Evolutionary conservation across 1,284 basidiomycete genomes (phyloP), one percentile per base, ranked within the genome.

Genomic region (Naganishia albida): DNA sequence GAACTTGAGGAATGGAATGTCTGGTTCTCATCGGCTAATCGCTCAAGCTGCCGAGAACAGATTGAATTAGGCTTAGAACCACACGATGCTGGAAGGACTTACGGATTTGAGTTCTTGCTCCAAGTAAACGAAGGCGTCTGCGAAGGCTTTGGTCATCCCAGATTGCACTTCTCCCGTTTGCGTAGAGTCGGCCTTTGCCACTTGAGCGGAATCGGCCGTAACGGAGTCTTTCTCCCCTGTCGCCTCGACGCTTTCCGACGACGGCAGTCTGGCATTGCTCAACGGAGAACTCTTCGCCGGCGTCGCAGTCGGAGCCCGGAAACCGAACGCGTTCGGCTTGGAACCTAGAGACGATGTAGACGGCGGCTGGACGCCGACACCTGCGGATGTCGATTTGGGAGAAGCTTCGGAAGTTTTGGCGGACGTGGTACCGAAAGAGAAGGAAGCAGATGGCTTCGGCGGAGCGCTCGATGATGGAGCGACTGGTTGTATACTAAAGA

Each of bases 71-170:
- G 6, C 7, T 56, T 28, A 55, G 43, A 3, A 4, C 3, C 1
- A 48, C 38, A 38, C 20, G 20, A 6, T 28, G 23, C 26, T 23
- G 6, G 7, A 6, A 26, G 1, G 6, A 49, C 57, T 44, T 54
- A 65, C 64, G 48, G 53, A 60, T 34, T 63, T 40, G 26, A 66
- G 26, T 38, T 66, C 57, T 38, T 55, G n/a, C 40, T 66, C 65
- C 30, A 63, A 26, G 40, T 46, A 60, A 13, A 28, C 28, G 30
- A 39, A 60, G 10, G 57, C 57, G 30, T 60, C 57, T 3, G 57
- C 25, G 34, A 60, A 50, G 4, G 57, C 57, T 2, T 50, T 34
- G 20, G 57, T 40, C 57, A 60, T 49, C 3, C 57, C 57, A 8
- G 49, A 34, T 39, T 48, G 16, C 13, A 34, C n/a, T 4, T 40